phyloP scores from a whole-genome alignment of 306 rosid genomes.

The Prosopis cineraria region DNA sequence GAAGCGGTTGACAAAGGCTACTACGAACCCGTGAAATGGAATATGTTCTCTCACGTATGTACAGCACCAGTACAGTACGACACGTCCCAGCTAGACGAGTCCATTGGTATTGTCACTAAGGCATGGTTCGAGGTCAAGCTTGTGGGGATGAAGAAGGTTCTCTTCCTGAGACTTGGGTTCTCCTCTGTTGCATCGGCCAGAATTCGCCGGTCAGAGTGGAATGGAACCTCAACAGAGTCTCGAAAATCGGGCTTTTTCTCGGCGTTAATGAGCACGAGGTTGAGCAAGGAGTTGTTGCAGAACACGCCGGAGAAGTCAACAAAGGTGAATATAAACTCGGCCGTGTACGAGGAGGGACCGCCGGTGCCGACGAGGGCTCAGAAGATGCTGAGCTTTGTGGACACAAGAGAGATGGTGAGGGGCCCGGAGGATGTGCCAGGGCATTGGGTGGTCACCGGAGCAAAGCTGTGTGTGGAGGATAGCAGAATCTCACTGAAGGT shows the following conservation, averaged over 20 bases:
- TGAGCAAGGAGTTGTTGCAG: slow-evolving; percentile 56
- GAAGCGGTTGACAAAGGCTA: slow-evolving; percentile 59
- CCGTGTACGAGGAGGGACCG: slow-evolving; percentile 75
- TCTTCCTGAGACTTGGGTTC: slow-evolving; percentile 84
- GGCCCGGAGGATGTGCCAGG: slow-evolving; percentile 90
- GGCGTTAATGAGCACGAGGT: slow-evolving; percentile 66
- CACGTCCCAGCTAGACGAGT: slow-evolving; percentile 56
- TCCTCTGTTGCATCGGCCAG: slow-evolving; percentile 67
- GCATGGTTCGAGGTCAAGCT: slow-evolving; percentile 86
- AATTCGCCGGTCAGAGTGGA: slow-evolving; percentile 87
- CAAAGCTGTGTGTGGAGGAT: slow-evolving; percentile 72
- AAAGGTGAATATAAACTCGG: slow-evolving; percentile 79
- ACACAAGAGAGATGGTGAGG: slow-evolving; percentile 76
- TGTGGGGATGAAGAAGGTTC: slow-evolving; percentile 68
- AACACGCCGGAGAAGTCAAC: slow-evolving; percentile 43
- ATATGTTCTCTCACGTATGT: slow-evolving; percentile 80
- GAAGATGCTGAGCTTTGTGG: slow-evolving; percentile 67
- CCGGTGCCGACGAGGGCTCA: slow-evolving; percentile 68
- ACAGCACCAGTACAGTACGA: slow-evolving; percentile 75
- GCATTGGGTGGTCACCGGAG: slow-evolving; percentile 94
- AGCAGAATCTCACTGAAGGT: slow-evolving; percentile 72
- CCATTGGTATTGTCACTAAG: slow-evolving; percentile 71
- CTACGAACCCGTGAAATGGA: slow-evolving; percentile 81
- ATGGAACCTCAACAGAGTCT: slow-evolving; percentile 60
- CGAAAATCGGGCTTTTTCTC: slow-evolving; percentile 85